Evolutionary conservation across 768 basidiomycete genomes (phyloP).

Genomic region (Tulasnella sp.): DNA sequence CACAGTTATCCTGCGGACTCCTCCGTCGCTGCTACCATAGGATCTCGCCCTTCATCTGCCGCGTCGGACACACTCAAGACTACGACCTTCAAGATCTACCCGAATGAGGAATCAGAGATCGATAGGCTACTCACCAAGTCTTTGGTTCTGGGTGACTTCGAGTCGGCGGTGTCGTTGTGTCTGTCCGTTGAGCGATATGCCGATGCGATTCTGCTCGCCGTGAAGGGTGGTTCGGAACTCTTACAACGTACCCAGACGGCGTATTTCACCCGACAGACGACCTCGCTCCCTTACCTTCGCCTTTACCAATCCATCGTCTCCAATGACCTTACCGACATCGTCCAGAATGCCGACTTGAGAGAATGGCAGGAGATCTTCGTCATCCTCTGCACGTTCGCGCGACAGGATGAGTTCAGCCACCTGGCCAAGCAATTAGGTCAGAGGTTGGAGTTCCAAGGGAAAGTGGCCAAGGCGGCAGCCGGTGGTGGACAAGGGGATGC

Average conservation of each 20-base stretch:
- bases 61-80: conserved; percentile 62
- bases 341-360: conserved; percentile 87
- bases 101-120: conserved; percentile 72
- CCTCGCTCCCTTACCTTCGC: conserved; percentile 73
- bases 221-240: conserved; percentile 79
- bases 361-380: conserved; percentile 98
- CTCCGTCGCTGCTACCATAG: conserved; percentile 88
- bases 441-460: conserved; percentile 78
- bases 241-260: conserved; percentile 81
- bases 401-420: conserved; percentile 69
- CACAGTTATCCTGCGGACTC: conserved; percentile 73
- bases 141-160: conserved; percentile 91
- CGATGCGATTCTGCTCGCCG: conserved; percentile 89
- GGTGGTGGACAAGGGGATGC: conserved; percentile 34
- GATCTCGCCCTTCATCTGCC: conserved; percentile 79
- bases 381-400: conserved; percentile 89
- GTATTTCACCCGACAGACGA: conserved; percentile 79
- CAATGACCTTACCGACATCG: conserved; percentile 84
- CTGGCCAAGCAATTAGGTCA: conserved; percentile 87
- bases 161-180: conserved; percentile 83
- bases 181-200: conserved; percentile 82
- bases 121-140: conserved; percentile 87
- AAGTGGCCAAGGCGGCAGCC: conserved; percentile 43
- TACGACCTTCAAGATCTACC: conserved; percentile 85
- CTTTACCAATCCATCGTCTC: conserved; percentile 91